A percentile compares a stretch with the other conserved stretches of the same genome.
Evolutionary conservation across 2,329 filamentous ascomycete genomes (phyloP).

Genomic region (Claviceps sp.): DNA sequence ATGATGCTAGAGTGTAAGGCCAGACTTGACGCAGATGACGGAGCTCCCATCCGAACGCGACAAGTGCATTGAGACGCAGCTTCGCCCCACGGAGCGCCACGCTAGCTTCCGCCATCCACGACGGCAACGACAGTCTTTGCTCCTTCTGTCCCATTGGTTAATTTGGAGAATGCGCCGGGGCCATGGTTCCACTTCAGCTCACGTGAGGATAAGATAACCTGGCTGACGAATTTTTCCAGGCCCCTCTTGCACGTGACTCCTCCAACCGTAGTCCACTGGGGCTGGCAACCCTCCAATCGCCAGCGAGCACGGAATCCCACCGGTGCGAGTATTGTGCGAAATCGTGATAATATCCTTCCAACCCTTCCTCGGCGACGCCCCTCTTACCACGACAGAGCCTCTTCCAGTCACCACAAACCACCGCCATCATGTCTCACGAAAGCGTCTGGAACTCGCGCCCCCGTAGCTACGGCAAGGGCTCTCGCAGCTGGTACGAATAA

Average conservation of each 20-base stretch:
- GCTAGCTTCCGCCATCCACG: background rate
- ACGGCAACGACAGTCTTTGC: background rate
- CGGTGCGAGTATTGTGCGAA: constrained; percentile 5
- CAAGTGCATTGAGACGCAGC: background rate
- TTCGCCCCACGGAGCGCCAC: background rate
- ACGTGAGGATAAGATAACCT: constrained; percentile 12
- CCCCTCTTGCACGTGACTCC: constrained; percentile 1
- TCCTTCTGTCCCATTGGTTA: background rate
- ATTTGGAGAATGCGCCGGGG: background rate
- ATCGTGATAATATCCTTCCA: constrained; percentile 8
- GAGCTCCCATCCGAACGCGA: background rate
- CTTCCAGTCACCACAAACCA: constrained; percentile 6
- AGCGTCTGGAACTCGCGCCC: constrained; percentile 99
- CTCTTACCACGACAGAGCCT: background rate
- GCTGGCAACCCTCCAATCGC: constrained; percentile 25
- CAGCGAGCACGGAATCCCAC: constrained; percentile 13
- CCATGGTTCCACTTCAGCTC: background rate
- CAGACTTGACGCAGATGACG: background rate
- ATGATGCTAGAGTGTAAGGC: background rate
- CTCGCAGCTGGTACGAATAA: constrained; percentile 69
- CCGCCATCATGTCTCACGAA: constrained; percentile 59
- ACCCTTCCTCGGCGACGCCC: constrained; percentile 6
- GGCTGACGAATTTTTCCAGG: background rate
- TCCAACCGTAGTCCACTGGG: constrained; percentile 13
- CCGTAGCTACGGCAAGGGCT: constrained; percentile 93